These are phyloP conservation scores for Acanthamoeba sp. DNA, from an alignment of 208 protist genomes.

Conservation along the genomic window DNA sequence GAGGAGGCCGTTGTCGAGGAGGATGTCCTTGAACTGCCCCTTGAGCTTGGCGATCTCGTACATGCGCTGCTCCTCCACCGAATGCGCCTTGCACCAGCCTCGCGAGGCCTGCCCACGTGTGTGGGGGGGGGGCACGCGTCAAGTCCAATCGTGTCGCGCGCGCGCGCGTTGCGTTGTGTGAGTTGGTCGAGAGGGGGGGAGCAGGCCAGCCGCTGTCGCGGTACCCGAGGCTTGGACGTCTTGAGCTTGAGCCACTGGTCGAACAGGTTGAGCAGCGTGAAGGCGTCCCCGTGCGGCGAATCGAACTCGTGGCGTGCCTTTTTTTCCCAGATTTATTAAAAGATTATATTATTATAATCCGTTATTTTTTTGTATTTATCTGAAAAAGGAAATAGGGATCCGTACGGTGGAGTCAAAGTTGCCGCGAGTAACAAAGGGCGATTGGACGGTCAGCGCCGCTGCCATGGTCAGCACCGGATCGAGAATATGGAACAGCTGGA, in stretches of 20 bases:
- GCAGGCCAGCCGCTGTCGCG: too few relatives aligned
- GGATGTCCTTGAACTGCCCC: conserved; percentile 66
- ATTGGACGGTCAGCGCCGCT: conserved; percentile 78
- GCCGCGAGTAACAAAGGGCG: conserved; percentile 68
- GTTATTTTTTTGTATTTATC: too few relatives aligned
- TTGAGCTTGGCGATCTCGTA: conserved; percentile 78
- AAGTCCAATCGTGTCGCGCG: too few relatives aligned
- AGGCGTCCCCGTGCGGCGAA: conserved; percentile 77
- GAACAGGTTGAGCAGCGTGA: conserved; percentile 78
- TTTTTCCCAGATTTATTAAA: not conserved
- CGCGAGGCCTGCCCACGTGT: not conserved
- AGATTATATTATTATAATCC: not conserved
- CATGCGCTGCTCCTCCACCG: conserved; percentile 79
- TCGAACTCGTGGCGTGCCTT: conserved; percentile 69
- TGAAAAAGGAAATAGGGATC: not conserved
- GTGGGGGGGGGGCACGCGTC: not conserved
- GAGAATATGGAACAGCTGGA: conserved; percentile 65
- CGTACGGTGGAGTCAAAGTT: conserved; percentile 56
- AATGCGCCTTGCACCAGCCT: conserved; percentile 71
- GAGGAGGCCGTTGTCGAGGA: conserved; percentile 68
- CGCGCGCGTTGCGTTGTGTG: too few relatives aligned
- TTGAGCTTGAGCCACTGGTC: conserved; percentile 76
- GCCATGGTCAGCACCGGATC: conserved; percentile 76
- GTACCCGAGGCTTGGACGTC: conserved; percentile 22
- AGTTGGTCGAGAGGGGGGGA: too few relatives aligned